phyloP scores from a whole-genome alignment of 116 monocot genomes.

The Papilionanthe hybrid region DNA sequence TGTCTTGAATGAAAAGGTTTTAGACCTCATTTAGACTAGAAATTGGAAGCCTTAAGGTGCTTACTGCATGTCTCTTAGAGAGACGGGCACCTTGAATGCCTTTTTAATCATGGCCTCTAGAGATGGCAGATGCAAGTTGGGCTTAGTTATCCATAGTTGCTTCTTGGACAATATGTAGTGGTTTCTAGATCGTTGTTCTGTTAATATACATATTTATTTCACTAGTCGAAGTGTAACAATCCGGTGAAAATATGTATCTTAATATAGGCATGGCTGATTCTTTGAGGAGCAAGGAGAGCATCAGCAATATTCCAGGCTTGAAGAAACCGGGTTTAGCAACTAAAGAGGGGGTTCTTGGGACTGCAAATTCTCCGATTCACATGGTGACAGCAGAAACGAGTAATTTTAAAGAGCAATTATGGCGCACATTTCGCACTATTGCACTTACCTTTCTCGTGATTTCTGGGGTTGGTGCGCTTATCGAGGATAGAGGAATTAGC shows the following conservation, averaged over 20 bases:
- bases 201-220: not conserved
- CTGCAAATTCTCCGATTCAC: constrained; percentile 80
- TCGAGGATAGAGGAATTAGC: constrained; percentile 94
- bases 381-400: constrained; percentile 89
- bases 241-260: not conserved
- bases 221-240: not conserved
- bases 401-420: constrained; percentile 87
- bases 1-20: no score
- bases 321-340: constrained; percentile 49
- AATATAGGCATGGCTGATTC: constrained; percentile 47
- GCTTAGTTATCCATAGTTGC: not conserved
- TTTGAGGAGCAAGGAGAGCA: constrained; percentile 47
- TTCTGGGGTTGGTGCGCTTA: constrained; percentile 92
- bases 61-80: no score
- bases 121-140: no score
- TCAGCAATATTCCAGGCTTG: constrained; percentile 40
- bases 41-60: no score
- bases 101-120: no score
- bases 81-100: no score
- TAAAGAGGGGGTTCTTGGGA: constrained; percentile 80
- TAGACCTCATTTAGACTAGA: no score
- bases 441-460: constrained; percentile 84
- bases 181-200: not conserved
- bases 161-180: not conserved
- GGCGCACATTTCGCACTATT: constrained; percentile 82